Base-by-base conservation (phyloP, 2,329 filamentous ascomycete species). In the Penicillium sp. region DNA sequence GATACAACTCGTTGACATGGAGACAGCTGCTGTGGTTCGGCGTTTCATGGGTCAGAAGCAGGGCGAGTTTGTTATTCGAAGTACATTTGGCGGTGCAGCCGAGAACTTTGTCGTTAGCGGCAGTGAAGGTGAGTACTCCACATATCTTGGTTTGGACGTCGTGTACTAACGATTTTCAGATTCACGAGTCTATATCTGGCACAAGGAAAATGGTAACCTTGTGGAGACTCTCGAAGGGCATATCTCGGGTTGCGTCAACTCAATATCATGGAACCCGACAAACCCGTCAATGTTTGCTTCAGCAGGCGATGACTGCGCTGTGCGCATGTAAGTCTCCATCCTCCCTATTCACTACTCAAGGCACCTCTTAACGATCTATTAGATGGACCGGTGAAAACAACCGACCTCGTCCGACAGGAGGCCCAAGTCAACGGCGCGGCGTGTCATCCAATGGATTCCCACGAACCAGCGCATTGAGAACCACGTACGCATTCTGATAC, bases 81-180 rank as follows among this genome's bases (percentile, higher is more conserved):
- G 86, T 63, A 77, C 80, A 0, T 94, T 96, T 72, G 94, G 94
- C 16, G 94, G 94, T 28, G 92, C 92, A 1, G 87, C 89, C 52
- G 91, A 96, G 74, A 92, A 87, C 68, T 96, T 96, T 69, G 87
- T 97, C 9, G 79, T 95, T 25, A 92, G 89, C 64, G 94, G 94
- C 10, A 96, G 91, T 64, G 91, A 96, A 81, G 88, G 90, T 91
- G 75, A 64, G 77, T 46, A 10, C 8, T 41, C 18, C 42, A 6
- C 3, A 2, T 24, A 10, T n/a, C 22, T 6, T 24, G 2, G 13
- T 10, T 28, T 5, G n/a, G 7, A 20, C 16, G 36, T 20, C 14
- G 39, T 5, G 20, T 57, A 49, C 63, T 68, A 56, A 69, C 57
- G 46, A 31, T 50, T 13, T 10, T 22, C 60, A 86, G 84, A 87